These are phyloP conservation scores for Tieghemiomyces parasiticus DNA, from an alignment of 192 early-diverging fungal genomes.

Conservation along the genomic window DNA sequence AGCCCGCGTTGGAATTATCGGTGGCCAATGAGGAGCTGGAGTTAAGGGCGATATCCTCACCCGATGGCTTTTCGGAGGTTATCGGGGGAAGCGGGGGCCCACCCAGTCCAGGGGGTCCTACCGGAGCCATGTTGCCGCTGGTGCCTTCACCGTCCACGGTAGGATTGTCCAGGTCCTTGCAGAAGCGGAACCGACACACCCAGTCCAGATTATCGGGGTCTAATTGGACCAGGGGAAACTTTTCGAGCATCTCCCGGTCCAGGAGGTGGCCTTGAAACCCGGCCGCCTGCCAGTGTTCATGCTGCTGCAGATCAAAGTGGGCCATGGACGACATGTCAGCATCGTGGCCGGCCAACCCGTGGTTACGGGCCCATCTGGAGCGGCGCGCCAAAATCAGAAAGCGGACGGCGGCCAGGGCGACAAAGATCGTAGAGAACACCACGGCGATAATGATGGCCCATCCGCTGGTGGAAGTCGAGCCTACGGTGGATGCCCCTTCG, in stretches of 20 bases:
- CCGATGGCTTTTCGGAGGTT: no score
- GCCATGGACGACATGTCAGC: no score
- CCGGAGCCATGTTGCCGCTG: background rate
- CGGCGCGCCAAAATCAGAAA: background rate
- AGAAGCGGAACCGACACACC: background rate
- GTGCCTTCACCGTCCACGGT: background rate
- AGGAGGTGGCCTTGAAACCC: background rate
- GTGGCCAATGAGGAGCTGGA: background rate
- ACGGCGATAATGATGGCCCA: constrained; percentile 6
- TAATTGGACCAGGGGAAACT: background rate
- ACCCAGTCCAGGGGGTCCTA: no score
- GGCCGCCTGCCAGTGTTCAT: background rate
- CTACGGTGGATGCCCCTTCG: background rate
- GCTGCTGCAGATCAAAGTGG: background rate
- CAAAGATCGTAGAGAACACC: constrained; percentile 2
- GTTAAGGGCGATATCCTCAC: background rate
- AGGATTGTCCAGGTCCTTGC: background rate
- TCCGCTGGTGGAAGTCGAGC: background rate
- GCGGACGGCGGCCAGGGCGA: background rate
- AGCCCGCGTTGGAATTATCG: background rate
- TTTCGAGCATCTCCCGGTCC: background rate
- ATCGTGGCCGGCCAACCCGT: background rate
- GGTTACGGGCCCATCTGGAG: constrained; percentile 1
- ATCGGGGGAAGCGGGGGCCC: no score
- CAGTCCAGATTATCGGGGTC: background rate